Conservation (phyloP, 768 basidiomycete genomes). For the Candolleomyces aberdarensis region DNA sequence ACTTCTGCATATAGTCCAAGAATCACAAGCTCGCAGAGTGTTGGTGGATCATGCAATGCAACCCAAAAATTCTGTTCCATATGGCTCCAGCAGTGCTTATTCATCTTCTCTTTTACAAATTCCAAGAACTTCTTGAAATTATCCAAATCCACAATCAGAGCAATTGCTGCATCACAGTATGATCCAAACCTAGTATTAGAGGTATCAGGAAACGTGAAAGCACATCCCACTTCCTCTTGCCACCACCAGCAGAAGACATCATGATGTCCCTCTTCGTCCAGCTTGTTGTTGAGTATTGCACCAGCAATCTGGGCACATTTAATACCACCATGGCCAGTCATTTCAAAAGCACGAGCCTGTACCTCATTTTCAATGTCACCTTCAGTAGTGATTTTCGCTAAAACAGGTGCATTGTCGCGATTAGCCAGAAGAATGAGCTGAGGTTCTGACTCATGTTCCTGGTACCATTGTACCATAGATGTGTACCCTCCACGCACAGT, state of each 20-base stretch:
- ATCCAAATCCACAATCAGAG: constrained; percentile 18
- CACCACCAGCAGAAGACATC: constrained; percentile 18
- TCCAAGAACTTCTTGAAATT: constrained; percentile 17
- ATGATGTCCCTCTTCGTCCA: constrained; percentile 33
- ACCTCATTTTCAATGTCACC: background rate
- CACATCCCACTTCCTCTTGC: constrained; percentile 5
- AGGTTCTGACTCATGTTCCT: constrained; percentile 10
- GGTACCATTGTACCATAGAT: constrained; percentile 17
- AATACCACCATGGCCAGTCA: constrained; percentile 6
- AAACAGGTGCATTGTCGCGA: background rate
- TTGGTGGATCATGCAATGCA: constrained; percentile 19
- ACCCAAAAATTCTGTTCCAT: constrained; percentile 24
- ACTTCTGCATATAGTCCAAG: constrained; percentile 3
- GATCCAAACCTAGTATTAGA: constrained; percentile 22
- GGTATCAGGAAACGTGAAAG: constrained; percentile 23
- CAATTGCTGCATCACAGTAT: constrained; percentile 20
- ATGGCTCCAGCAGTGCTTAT: constrained; percentile 12
- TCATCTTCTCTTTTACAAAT: constrained; percentile 19
- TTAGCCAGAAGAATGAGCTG: background rate
- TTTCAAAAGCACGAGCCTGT: background rate
- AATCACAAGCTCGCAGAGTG: constrained; percentile 16
- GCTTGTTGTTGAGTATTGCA: constrained; percentile 28
- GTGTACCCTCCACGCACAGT: constrained; percentile 22
- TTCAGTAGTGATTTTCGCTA: background rate
- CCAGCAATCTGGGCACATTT: constrained; percentile 19